Conservation (phyloP, 306 rosid species). For the Aeschynomene evenia region DNA sequence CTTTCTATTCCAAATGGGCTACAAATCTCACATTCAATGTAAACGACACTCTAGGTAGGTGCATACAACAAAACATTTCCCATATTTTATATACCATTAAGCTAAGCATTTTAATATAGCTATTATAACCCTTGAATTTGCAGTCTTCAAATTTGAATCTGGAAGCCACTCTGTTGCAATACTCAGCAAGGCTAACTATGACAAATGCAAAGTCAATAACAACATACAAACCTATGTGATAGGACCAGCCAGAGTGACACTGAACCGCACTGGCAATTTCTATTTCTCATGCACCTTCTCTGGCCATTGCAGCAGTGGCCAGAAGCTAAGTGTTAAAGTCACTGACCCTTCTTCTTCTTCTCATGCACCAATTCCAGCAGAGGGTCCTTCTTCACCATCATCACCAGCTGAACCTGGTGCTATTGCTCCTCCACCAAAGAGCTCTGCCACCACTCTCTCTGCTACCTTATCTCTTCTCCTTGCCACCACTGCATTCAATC, state of each 20-base stretch:
- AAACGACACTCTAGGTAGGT: conserved; percentile 41
- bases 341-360: background rate
- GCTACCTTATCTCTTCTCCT: conserved; percentile 26
- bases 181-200: conserved; percentile 17
- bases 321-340: conserved; percentile 46
- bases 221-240: background rate
- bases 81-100: background rate
- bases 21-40: conserved; percentile 20
- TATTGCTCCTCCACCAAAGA: conserved; percentile 24
- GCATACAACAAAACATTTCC: background rate
- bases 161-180: conserved; percentile 36
- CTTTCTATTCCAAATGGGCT: conserved; percentile 49
- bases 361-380: background rate
- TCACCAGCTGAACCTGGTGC: background rate
- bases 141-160: conserved; percentile 39
- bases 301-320: conserved; percentile 50
- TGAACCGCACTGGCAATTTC: conserved; percentile 1
- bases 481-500: conserved; percentile 16
- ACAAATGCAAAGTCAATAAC: background rate
- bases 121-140: background rate
- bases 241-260: conserved; percentile 27
- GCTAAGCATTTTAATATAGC: background rate
- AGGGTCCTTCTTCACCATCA: conserved; percentile 22
- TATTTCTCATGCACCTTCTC: conserved; percentile 39
- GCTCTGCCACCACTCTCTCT: conserved; percentile 25